Conservation (phyloP, 306 rosid genomes). For the Cucurbita maxima region DNA sequence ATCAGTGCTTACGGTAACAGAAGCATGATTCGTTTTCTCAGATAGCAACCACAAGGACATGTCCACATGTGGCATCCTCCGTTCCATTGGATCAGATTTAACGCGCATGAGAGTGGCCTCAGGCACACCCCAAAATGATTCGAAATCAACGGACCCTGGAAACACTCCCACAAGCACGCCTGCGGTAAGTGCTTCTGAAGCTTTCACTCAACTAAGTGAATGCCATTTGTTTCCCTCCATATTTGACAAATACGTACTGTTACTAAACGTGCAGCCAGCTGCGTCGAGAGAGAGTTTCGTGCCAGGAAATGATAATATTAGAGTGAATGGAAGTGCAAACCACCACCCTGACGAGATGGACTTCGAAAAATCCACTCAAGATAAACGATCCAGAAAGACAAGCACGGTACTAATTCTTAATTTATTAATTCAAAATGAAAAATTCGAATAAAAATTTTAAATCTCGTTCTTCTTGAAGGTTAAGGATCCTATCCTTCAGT, state of each 20-base stretch:
- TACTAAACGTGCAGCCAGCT: conserved; percentile 40
- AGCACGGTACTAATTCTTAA: conserved; percentile 54
- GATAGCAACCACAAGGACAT: conserved; percentile 36
- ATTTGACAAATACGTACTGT: background rate
- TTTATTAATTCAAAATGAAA: conserved; percentile 1
- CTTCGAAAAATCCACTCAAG: conserved; percentile 44
- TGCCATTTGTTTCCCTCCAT: background rate
- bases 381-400: conserved; percentile 64
- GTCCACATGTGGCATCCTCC: conserved; percentile 80
- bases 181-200: conserved; percentile 17
- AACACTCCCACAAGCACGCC: conserved; percentile 70
- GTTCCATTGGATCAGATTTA: conserved; percentile 79
- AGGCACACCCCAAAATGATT: conserved; percentile 23
- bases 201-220: background rate
- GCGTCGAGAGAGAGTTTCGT: conserved; percentile 79
- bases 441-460: background rate
- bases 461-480: conserved; percentile 35
- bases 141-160: conserved; percentile 40
- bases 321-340: conserved; percentile 27
- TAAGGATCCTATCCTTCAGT: conserved; percentile 76
- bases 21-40: conserved; percentile 11
- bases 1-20: background rate
- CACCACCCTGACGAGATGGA: conserved; percentile 38
- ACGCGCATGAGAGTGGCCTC: conserved; percentile 78
- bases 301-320: conserved; percentile 32